Conservation (phyloP, 768 basidiomycete genomes). For the Lactarius sp. region DNA sequence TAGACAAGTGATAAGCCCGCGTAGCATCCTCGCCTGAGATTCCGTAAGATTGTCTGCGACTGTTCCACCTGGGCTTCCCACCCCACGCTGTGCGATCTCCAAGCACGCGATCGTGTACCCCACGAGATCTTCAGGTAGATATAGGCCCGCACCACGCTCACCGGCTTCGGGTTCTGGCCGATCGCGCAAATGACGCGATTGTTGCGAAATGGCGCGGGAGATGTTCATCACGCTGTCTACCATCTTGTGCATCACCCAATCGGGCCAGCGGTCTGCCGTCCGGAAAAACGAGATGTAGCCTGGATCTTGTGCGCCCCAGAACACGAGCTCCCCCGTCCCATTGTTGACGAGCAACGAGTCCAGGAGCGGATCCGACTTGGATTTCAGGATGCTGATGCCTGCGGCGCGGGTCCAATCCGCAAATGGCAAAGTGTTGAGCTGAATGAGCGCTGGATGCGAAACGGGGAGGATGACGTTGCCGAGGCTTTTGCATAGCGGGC, state of each 20-base stretch:
- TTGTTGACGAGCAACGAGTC: constrained; percentile 72
- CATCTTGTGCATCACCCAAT: constrained; percentile 68
- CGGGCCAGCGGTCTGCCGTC: constrained; percentile 46
- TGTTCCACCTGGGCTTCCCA: constrained; percentile 42
- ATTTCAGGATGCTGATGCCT: constrained; percentile 84
- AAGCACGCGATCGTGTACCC: constrained; percentile 82
- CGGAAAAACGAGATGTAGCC: constrained; percentile 57
- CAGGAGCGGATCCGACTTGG: constrained; percentile 65
- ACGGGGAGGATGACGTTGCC: constrained; percentile 94
- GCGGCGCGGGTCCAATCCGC: constrained; percentile 88
- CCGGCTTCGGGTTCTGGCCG: constrained; percentile 64
- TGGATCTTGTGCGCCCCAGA: constrained; percentile 81
- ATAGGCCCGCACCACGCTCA: constrained; percentile 79
- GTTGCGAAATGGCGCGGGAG: constrained; percentile 74
- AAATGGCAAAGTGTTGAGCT: constrained; percentile 58
- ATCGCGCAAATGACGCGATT: constrained; percentile 78
- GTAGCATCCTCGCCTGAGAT: constrained; percentile 68
- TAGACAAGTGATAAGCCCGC: constrained; percentile 68
- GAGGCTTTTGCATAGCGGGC: constrained; percentile 93
- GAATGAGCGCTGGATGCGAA: constrained; percentile 43
- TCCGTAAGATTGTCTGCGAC: constrained; percentile 78
- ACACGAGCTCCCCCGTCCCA: constrained; percentile 84
- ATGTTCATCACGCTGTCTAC: constrained; percentile 81
- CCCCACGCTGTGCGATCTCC: constrained; percentile 77
- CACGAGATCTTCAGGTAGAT: constrained; percentile 86